phyloP scores from a whole-genome alignment of 1,284 basidiomycete genomes.

The Ustilago loliicola region DNA sequence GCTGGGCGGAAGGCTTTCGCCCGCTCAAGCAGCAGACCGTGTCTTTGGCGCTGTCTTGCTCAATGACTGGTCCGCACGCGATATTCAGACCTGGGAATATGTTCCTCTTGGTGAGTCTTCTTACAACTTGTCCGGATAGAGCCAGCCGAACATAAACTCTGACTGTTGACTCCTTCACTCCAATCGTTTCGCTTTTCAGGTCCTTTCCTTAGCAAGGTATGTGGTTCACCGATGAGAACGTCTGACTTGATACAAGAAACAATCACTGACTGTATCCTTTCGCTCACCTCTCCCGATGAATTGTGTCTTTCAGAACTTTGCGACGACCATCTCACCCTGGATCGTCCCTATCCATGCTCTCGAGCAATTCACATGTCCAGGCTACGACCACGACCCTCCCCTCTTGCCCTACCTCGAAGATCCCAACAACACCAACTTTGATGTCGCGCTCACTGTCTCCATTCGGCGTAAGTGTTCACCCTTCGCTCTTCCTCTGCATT shows the following conservation, averaged over 20 bases:
- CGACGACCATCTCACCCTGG: slow-evolving; percentile 52
- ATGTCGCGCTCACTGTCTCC: slow-evolving; percentile 32
- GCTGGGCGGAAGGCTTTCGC: slow-evolving; percentile 36
- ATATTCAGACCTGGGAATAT: slow-evolving; percentile 55
- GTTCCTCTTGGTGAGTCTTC: slow-evolving; percentile 37
- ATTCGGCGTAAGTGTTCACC: slow-evolving; percentile 13
- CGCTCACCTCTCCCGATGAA: background rate
- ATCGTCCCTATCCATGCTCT: slow-evolving; percentile 41
- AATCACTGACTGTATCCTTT: background rate
- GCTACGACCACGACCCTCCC: slow-evolving; percentile 32
- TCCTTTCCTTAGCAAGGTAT: slow-evolving; percentile 37
- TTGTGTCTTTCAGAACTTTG: slow-evolving; percentile 34
- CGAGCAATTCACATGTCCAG: slow-evolving; percentile 31
- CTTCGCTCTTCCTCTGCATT: background rate
- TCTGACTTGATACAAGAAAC: background rate
- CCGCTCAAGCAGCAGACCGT: slow-evolving; percentile 31
- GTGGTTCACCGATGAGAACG: background rate
- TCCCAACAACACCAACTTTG: slow-evolving; percentile 35
- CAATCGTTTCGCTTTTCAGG: slow-evolving; percentile 5
- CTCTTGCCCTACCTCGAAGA: slow-evolving; percentile 42
- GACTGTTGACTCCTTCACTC: background rate
- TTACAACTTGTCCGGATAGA: too few species aligned
- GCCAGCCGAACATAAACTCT: too few species aligned
- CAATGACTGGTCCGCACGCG: slow-evolving; percentile 61
- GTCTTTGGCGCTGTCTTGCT: slow-evolving; percentile 60